A percentile compares a stretch with the other conserved stretches of the same genome.
Evolutionary conservation across 1,139 yeast species (phyloP).

Genomic region (Meyerozyma carpophila): DNA sequence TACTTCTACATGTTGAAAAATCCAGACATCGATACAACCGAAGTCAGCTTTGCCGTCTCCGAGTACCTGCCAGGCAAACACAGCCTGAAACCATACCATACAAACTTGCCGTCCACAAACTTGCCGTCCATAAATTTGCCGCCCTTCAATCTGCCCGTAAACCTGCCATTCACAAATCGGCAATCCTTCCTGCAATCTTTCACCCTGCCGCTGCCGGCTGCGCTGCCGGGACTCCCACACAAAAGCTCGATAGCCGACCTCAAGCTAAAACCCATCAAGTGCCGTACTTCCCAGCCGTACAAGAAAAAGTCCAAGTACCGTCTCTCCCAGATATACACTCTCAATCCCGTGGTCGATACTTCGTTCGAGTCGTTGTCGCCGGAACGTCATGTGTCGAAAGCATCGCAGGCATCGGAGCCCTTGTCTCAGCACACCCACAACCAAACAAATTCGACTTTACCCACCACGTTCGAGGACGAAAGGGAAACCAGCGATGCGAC

Average conservation of each 20-base stretch:
- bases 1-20: constrained; percentile 16
- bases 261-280: constrained; percentile 36
- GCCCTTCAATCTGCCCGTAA: too few relatives aligned
- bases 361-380: neutral
- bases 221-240: constrained; percentile 2
- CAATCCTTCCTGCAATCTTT: too few relatives aligned
- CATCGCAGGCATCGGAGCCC: constrained; percentile 3
- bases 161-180: too few relatives aligned
- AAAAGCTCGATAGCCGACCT: constrained; percentile 33
- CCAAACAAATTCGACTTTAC: constrained; percentile 1
- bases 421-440: neutral
- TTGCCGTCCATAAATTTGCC: too few relatives aligned
- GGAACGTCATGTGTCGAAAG: constrained; percentile 4
- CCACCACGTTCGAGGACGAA: constrained; percentile 7
- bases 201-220: too few relatives aligned
- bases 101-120: too few relatives aligned
- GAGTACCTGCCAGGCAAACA: neutral
- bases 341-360: constrained; percentile 28
- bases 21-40: neutral
- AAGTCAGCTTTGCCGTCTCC: constrained; percentile 2
- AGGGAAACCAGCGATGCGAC: neutral
- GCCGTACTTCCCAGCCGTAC: constrained; percentile 26
- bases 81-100: neutral
- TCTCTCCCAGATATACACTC: constrained; percentile 33
- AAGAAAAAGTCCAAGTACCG: constrained; percentile 40